Percentiles rank a stretch among this genome's conserved stretches.
These are phyloP conservation scores for Rubus parviflorus DNA, from an alignment of 306 rosid genomes.

Conservation along the genomic window DNA sequence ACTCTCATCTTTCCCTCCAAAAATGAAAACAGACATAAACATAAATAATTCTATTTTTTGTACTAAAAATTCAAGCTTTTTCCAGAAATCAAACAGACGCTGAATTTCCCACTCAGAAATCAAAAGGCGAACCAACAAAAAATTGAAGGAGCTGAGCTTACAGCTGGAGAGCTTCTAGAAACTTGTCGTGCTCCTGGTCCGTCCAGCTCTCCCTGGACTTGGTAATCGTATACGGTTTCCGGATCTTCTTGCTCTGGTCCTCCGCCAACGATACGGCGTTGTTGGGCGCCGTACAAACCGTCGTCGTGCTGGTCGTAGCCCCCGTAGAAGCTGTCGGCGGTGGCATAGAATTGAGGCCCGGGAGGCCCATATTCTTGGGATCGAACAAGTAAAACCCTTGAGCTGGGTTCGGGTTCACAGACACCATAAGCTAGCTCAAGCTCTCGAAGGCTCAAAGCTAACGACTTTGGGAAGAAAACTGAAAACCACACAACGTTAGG, in stretches of 20 bases:
- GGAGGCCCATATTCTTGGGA: slow-evolving; percentile 54
- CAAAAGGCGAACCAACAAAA: background rate
- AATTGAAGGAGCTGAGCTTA: slow-evolving; percentile 30
- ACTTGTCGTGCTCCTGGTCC: slow-evolving; percentile 96
- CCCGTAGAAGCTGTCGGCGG: slow-evolving; percentile 20
- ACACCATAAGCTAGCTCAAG: slow-evolving; percentile 49
- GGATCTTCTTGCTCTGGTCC: slow-evolving; percentile 72
- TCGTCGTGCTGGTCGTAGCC: background rate
- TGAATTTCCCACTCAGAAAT: background rate
- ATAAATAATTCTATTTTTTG: too few species aligned
- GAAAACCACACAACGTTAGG: slow-evolving; percentile 4
- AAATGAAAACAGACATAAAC: too few species aligned
- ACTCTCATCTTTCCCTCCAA: too few species aligned
- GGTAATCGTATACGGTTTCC: slow-evolving; percentile 87
- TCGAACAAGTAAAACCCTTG: slow-evolving; percentile 65
- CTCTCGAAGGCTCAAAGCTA: background rate
- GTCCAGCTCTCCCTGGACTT: slow-evolving; percentile 97
- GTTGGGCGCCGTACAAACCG: background rate
- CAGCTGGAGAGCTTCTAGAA: slow-evolving; percentile 97
- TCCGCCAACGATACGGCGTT: slow-evolving; percentile 29
- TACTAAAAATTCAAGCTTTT: background rate
- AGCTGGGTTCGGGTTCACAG: slow-evolving; percentile 59
- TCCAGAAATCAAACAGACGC: slow-evolving; percentile 1
- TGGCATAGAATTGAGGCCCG: slow-evolving; percentile 44
- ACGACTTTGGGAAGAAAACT: background rate